Percentiles rank a stretch among this genome's conserved stretches.
Evolutionary conservation across 345 rosid species (phyloP).

Genomic region (Gossypioides kirkii): DNA sequence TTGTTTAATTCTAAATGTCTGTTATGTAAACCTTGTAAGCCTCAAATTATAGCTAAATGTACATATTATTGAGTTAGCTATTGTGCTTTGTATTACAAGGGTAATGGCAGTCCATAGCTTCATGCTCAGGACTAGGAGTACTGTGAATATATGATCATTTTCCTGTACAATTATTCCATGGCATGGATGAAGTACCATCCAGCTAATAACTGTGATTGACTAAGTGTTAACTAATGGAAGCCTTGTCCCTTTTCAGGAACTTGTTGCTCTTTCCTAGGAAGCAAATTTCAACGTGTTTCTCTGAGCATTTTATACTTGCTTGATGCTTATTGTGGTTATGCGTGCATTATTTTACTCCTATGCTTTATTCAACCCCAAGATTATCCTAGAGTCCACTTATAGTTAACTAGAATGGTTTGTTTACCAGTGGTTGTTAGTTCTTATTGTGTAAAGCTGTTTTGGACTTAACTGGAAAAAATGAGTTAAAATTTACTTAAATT

Average conservation of each 20-base stretch:
- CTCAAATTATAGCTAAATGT: not conserved
- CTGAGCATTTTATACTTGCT: not conserved
- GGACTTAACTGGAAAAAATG: not conserved
- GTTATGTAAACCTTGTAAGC: not conserved
- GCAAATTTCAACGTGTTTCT: not conserved
- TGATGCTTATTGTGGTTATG: not conserved
- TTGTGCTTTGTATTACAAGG: not conserved
- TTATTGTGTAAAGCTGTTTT: not conserved
- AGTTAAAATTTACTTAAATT: not conserved
- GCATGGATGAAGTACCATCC: not conserved
- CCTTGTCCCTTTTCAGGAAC: not conserved
- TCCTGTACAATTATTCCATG: not conserved
- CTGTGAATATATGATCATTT: not conserved
- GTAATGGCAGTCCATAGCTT: not conserved
- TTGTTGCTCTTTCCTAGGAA: not conserved
- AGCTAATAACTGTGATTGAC: not conserved
- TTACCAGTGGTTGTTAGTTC: not conserved
- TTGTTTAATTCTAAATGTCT: not conserved
- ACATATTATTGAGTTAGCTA: not conserved
- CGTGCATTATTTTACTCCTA: not conserved
- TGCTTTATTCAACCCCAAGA: constrained; percentile 1
- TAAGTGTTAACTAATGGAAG: not conserved
- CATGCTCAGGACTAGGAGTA: not conserved
- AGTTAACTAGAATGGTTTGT: not conserved
- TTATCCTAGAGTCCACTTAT: not conserved